Base-by-base conservation (phyloP, 2,329 filamentous ascomycete genomes). In the Hymenoscyphus fructigenus region DNA sequence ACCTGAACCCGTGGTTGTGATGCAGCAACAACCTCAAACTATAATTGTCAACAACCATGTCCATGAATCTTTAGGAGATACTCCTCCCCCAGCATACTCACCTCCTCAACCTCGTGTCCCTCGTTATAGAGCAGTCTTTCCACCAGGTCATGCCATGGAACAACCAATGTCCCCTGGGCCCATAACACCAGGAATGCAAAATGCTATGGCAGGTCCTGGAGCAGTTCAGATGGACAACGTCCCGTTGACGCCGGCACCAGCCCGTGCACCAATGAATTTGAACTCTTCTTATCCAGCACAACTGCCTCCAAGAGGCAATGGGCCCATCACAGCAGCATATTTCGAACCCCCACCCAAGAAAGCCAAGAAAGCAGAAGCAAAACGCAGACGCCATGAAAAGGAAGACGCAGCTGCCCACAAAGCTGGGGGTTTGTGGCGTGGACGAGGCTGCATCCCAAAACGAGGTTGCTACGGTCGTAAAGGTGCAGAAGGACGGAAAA, bases 401-500 rank as follows among this genome's bases (percentile, higher is more conserved):
- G 88, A 91, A 75, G 89, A 91, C 50, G 81, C 80, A 2, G 71
- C 84, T 20, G 86, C 84, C 1, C 82, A 80, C 59, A 86, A 83
- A 67, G 75, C 81, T 0, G 87, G 88, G 1, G 84, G 85, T 3
- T 80, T 86, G 53, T 91, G 88, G 87, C 84, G 85, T 71, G 88
- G 88, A 1, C 83, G 88, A 58, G 85, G 84, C 10, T 90, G 85
- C 66, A 80, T 91, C 41, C 83, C 86, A 0, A 79, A 82, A 17
- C 82, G 79, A n/a, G 88, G 88, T 1, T 91, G 88, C 75, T 88
- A 87, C 73, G 88, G 89, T 1, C 82, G 87, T 23, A 78, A 79
- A 2, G 87, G 87, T 0, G 83, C 84, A 0, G 88, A 91, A 71
- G 87, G 85, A 2, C 84, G 88, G 65, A 84, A 86, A 71, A 82